Evolutionary conservation across 2,329 filamentous ascomycete species (phyloP), one percentile per base, ranked within the genome.

Genomic region (Curvularia spicifera): DNA sequence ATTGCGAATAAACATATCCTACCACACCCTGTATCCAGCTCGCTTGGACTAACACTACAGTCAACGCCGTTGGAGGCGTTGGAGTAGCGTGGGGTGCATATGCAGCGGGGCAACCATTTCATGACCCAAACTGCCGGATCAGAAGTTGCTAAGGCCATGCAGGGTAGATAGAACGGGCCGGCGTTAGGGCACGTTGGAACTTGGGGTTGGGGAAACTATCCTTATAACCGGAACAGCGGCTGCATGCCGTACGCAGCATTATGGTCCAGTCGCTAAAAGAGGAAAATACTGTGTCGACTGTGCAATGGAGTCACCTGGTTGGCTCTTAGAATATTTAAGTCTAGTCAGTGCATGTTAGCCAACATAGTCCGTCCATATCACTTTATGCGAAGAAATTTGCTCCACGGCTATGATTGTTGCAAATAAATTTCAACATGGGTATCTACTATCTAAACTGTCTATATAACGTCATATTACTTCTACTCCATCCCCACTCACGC

Each of bases 81-180:
- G 47, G 42, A 56, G 46, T 49, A 53, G 29, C 28, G 22, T 37
- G 57, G 56, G 56, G 44, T 46, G 26, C 26, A 28, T 28, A 55
- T n/a, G 15, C 46, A 53, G 49, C 48, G 31, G 50, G n/a, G 43
- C 28, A 31, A 33, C 29, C 0, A 53, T 56, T 48, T 48, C 56
- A 59, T 56, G n/a, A 20, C 54, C 48, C 49, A 28, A 20, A 18
- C 44, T 20, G 28, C 18, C n/a, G 44, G 28, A 22, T 33, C 28
- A 33, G 18, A 33, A 33, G 4, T 13, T 8, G 29, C 28, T 6
- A 47, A 35, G 7, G 13, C 29, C 8, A 44, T 22, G 45, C 45
- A 47, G 29, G 28, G 26, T 20, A 24, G 18, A 9, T 18, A 9
- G 5, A 22, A 33, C 10, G 3, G 8, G 12, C 22, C 15, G 29